Evolutionary conservation across 768 basidiomycete species (phyloP), one percentile per base, ranked within the genome.

Genomic region (Paxillus rubicundulus): DNA sequence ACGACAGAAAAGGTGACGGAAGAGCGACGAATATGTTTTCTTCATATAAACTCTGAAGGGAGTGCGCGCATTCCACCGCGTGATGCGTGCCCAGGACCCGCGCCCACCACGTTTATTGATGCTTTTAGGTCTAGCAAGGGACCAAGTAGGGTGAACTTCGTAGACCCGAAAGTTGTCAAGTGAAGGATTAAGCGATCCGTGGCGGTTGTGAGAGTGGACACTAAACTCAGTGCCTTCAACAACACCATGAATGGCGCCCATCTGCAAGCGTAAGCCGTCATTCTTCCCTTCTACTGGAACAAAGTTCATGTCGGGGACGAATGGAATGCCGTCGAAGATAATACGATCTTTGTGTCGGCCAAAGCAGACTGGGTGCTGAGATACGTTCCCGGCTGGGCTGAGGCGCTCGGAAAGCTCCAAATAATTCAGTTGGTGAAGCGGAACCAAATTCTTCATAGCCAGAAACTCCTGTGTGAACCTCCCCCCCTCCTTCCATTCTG

Each of bases 401-500:
- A 86, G 68, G 50, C 70, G 70, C 37, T 76, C 69, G 16, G 80
- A 62, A n/a, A 87, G 63, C 36, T 78, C 70, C 13, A 56, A 56
- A 57, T 80, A 84, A 10, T 79, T 77, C 5, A 79, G 74, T 49
- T 73, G 74, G 57, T 87, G 83, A 21, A 87, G 71, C 1, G 82
- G 76, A 16, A 73, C 61, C 34, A 66, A 65, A 32, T 75, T 68
- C 44, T 73, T 75, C 17, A 77, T 71, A 27, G 76, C 69, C 17
- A 87, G 67, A 33, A 88, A 73, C n/a, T 73, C 71, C 39, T 66
- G 70, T 4, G 86, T 88, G 60, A 88, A 82, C 54, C 70, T 73
- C 2, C 86, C 86, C 8, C 85, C 85, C 32, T 78, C 75, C 58
- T 84, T 85, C 50, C 77, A 77, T 59, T 88, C 86, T 9, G 71